Conservation (phyloP, 441 rosid genomes). For the Flueggea neowawraea region DNA sequence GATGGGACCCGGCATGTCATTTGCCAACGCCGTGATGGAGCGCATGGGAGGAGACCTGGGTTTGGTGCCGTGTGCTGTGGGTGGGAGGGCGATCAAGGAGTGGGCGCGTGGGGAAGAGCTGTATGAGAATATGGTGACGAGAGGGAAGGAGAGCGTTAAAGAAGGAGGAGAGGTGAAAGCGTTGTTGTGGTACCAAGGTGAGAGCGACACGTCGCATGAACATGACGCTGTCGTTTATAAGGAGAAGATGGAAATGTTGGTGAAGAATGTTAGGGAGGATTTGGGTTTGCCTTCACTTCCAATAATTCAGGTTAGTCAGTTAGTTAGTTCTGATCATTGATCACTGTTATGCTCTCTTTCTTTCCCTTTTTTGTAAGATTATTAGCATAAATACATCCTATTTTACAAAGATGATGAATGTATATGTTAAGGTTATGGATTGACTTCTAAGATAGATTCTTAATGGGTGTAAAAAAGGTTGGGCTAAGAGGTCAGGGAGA, state of each 20-base stretch:
- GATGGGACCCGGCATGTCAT: constrained; percentile 83
- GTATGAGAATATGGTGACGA: constrained; percentile 74
- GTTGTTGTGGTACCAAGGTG: constrained; percentile 93
- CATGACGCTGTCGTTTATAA: constrained; percentile 59
- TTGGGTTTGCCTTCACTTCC: constrained; percentile 73
- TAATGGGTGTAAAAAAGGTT: constrained; percentile 75
- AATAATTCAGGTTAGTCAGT: constrained; percentile 52
- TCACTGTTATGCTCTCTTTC: no score
- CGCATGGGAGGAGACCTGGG: constrained; percentile 29
- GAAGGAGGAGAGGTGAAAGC: constrained; percentile 63
- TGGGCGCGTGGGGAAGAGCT: constrained; percentile 73
- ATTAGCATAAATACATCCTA: no score
- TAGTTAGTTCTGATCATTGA: no score
- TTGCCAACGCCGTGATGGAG: constrained; percentile 50
- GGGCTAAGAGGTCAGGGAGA: constrained; percentile 79
- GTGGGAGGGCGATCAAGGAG: constrained; percentile 76
- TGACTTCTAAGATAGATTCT: constrained; percentile 80
- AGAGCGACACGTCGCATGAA: constrained; percentile 58
- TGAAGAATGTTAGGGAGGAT: constrained; percentile 62
- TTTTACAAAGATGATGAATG: no score
- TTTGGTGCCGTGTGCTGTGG: constrained; percentile 88
- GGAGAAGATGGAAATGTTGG: constrained; percentile 52
- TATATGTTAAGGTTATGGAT: constrained; percentile 66
- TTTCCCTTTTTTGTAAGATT: neutral
- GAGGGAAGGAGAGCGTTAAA: constrained; percentile 59